Percentiles rank a stretch among this genome's conserved stretches.
Evolutionary conservation across 768 basidiomycete species (phyloP).

Genomic region (Lentinula boryana): DNA sequence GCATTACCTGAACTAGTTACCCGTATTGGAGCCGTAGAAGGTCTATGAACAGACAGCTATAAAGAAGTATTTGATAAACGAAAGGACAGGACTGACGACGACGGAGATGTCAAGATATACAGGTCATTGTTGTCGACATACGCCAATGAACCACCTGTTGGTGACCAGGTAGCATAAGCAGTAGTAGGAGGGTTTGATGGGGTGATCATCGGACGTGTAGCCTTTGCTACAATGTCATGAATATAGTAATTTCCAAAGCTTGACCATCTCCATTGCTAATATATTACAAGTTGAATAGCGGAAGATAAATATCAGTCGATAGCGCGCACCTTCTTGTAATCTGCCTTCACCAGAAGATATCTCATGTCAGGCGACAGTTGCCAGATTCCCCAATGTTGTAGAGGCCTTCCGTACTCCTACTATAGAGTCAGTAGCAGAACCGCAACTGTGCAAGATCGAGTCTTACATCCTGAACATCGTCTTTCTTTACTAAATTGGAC

Average conservation of each 20-base stretch:
- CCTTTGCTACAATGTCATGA: constrained; percentile 65
- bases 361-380: constrained; percentile 88
- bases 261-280: constrained; percentile 91
- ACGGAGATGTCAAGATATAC: constrained; percentile 69
- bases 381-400: constrained; percentile 55
- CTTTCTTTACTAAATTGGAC: constrained; percentile 46
- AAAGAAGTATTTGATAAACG: background rate
- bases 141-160: constrained; percentile 77
- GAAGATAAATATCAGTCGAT: background rate
- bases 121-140: constrained; percentile 86
- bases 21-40: constrained; percentile 46
- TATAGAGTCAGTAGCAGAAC: constrained; percentile 5
- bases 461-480: constrained; percentile 63
- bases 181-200: constrained; percentile 67
- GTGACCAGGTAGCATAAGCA: constrained; percentile 84
- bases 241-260: constrained; percentile 90
- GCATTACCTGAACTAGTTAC: constrained; percentile 79
- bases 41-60: background rate
- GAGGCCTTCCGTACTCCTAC: constrained; percentile 49
- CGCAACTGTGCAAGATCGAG: background rate
- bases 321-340: constrained; percentile 58
- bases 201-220: constrained; percentile 64
- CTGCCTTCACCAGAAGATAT: constrained; percentile 76
- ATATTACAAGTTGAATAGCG: background rate
- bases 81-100: constrained; percentile 44